Evolutionary conservation across 2,329 filamentous ascomycete genomes (phyloP).

Genomic region (Colletotrichum simmondsii): DNA sequence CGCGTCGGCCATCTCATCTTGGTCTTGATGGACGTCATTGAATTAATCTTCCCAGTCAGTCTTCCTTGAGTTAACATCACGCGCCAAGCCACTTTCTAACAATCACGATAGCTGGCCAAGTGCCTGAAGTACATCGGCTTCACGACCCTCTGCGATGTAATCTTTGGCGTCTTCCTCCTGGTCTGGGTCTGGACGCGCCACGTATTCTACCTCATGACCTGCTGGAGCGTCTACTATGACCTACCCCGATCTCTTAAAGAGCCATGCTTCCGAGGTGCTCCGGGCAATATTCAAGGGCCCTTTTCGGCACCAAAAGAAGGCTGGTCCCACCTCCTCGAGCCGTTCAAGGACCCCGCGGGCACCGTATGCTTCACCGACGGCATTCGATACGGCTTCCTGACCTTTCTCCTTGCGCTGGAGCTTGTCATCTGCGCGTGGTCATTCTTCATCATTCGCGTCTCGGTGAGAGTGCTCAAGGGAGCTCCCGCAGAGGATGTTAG

Average conservation of each 20-base stretch:
- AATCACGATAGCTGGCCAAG: not conserved
- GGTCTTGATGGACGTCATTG: conserved; percentile 12
- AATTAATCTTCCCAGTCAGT: conserved; percentile 4
- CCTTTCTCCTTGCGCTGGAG: conserved; percentile 6
- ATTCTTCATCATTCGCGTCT: not conserved
- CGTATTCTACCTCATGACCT: conserved; percentile 4
- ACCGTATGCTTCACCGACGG: conserved; percentile 1
- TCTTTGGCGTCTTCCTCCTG: conserved; percentile 6
- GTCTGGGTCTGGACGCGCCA: conserved; percentile 13
- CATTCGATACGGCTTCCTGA: not conserved
- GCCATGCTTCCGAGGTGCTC: not conserved
- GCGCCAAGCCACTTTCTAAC: not conserved
- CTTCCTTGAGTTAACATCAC: accelerated
- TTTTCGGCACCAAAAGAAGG: not conserved
- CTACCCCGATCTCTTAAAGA: not conserved
- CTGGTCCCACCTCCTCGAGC: conserved; percentile 6
- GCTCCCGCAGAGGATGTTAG: conserved; percentile 11
- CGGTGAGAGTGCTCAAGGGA: conserved; percentile 1
- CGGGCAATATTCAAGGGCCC: not conserved
- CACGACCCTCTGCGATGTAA: conserved; percentile 3
- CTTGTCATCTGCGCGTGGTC: conserved; percentile 12
- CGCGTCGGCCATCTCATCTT: conserved; percentile 3
- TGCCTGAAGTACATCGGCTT: conserved; percentile 1
- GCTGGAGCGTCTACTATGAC: conserved; percentile 11
- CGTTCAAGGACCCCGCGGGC: not conserved